A percentile compares a stretch with the other conserved stretches of the same genome.
phyloP scores from a whole-genome alignment of 169 alveolate genomes.

The Cryptosporidium baileyi region DNA sequence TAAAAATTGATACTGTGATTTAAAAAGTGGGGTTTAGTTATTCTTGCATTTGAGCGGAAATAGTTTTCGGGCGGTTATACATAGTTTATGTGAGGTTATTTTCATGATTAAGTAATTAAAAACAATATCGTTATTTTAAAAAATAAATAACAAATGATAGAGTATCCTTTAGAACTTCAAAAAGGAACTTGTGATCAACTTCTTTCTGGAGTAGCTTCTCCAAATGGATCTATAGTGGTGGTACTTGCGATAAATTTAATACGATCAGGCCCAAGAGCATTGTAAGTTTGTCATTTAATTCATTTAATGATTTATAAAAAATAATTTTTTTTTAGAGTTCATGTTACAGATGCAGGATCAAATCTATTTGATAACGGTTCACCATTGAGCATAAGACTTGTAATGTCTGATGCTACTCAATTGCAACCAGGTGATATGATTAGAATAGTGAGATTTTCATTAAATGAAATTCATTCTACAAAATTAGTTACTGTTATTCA shows the following conservation, averaged over 20 bases:
- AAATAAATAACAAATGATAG: conserved; percentile 20
- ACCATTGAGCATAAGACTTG: conserved; percentile 64
- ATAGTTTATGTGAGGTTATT: too few species aligned
- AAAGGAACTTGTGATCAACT: conserved; percentile 66
- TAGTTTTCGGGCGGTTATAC: too few species aligned
- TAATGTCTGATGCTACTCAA: conserved; percentile 70
- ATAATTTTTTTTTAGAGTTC: conserved; percentile 7
- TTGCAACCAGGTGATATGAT: conserved; percentile 66
- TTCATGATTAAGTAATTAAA: too few species aligned
- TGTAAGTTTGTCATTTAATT: conserved; percentile 24
- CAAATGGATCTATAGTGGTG: conserved; percentile 50
- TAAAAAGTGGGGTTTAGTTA: too few species aligned
- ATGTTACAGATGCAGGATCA: conserved; percentile 69
- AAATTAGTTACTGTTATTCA: conserved; percentile 64
- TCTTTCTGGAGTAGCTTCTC: conserved; percentile 64
- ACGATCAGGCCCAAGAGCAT: conserved; percentile 70
- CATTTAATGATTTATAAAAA: not conserved
- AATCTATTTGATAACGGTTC: conserved; percentile 57
- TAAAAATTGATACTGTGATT: too few species aligned
- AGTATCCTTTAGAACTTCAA: conserved; percentile 58
- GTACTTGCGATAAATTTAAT: conserved; percentile 56
- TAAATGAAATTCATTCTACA: conserved; percentile 62
- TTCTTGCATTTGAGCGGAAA: too few species aligned
- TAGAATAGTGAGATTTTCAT: conserved; percentile 40
- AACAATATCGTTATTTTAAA: too few species aligned